phyloP scores from a whole-genome alignment of 2,329 filamentous ascomycete genomes.

The Fusarium anguioides region DNA sequence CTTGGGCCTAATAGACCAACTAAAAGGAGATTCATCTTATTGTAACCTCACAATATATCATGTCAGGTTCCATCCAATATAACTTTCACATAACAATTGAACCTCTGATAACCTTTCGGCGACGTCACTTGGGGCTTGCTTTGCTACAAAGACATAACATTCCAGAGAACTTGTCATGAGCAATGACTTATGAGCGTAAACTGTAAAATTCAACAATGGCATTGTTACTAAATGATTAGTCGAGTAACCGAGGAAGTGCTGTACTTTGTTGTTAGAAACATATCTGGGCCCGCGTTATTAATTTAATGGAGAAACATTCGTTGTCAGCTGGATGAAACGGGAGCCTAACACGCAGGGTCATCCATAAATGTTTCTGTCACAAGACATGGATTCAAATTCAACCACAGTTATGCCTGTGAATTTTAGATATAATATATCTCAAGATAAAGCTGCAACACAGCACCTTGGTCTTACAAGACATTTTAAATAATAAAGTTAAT shows the following conservation, averaged over 20 bases:
- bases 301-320: constrained; percentile 9
- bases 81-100: too few relatives aligned
- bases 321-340: constrained; percentile 23
- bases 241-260: too few relatives aligned
- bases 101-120: too few relatives aligned
- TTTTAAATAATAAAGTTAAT: not conserved
- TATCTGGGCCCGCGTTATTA: not conserved
- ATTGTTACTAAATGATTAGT: too few relatives aligned
- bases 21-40: not conserved
- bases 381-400: not conserved
- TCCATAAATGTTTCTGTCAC: constrained; percentile 10
- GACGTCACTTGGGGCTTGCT: too few relatives aligned
- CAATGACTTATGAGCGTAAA: not conserved
- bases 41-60: not conserved
- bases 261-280: not conserved
- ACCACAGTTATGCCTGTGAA: not conserved
- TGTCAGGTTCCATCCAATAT: not conserved
- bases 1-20: not conserved
- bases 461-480: not conserved
- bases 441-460: not conserved
- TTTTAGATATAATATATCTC: not conserved
- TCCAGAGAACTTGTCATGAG: not conserved
- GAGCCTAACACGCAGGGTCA: not conserved
- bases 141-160: not conserved
- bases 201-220: not conserved